Evolutionary conservation across 495 filamentous ascomycete species (phyloP), one percentile per base, ranked within the genome.

Genomic region (Pseudotulostoma volvatum): DNA sequence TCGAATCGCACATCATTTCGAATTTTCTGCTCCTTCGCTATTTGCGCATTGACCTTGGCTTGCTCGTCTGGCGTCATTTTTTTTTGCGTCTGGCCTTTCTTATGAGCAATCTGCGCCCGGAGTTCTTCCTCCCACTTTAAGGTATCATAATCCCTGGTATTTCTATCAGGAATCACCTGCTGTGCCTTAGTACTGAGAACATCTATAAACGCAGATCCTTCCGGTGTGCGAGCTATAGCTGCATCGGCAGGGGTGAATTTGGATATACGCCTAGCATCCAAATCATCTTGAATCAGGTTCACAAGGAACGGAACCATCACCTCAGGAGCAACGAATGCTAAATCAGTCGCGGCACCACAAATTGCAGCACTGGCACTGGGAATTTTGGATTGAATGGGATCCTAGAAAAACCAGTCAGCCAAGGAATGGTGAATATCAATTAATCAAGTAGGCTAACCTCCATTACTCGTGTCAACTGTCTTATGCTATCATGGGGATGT

Each of bases 101-200:
- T 97, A 46, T 82, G 66, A 16, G 84, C 87, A 31, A 97, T 61
- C 49, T 96, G 85, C 23, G 73, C 70, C 34, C 86, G 63, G n/a
- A 96, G 69, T 40, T 96, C 90, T 49, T 82, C 77, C 56, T 97
- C 90, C 90, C 90, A 97, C 59, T 94, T 95, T 36, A 94, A 51
- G 1, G 83, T 93, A 48, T 96, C 81, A 44, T 94, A 93, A 53
- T 96, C 90, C 54, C 83, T 94, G 15, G 66, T 75, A 46, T 80
- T 94, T 56, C 83, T 94, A 49, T 82, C 73, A 5, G 81, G 70
- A 9, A 72, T 50, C n/a, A 66, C 64, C 34, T 64, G 68, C 46
- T 77, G 74, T 1, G 64, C 61, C 53, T 88, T 88, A 48, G 76
- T 81, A 20, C 78, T 81, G 3, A 97, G 66, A 4, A 95, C 84